Evolutionary conservation across 768 basidiomycete species (phyloP).

Genomic region (Sistotremastrum suecicum): DNA sequence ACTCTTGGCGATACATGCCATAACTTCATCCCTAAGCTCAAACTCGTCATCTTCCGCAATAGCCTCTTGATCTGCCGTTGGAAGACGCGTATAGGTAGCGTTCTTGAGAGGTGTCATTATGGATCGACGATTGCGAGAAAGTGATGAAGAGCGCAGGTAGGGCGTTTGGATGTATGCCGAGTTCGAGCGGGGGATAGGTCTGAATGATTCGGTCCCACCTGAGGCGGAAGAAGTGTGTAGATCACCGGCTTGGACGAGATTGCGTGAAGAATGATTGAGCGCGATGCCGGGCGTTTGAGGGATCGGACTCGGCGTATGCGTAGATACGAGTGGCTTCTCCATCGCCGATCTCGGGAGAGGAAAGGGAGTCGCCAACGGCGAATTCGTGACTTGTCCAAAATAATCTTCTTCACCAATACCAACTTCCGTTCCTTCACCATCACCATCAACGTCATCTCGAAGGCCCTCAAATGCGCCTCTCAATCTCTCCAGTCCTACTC

Average conservation of each 20-base stretch:
- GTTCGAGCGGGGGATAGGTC: slow-evolving; percentile 11
- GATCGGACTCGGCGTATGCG: slow-evolving; percentile 8
- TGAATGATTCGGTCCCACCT: slow-evolving; percentile 8
- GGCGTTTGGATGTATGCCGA: slow-evolving; percentile 5
- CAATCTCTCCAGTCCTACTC: slow-evolving; percentile 78
- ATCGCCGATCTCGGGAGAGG: not conserved
- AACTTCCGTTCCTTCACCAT: slow-evolving; percentile 23
- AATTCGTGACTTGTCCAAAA: slow-evolving; percentile 21
- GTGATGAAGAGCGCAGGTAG: slow-evolving; percentile 1
- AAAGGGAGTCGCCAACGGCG: slow-evolving; percentile 4
- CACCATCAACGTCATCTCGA: slow-evolving; percentile 76
- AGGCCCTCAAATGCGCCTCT: slow-evolving; percentile 83
- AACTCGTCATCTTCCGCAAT: slow-evolving; percentile 53
- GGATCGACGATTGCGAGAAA: not conserved
- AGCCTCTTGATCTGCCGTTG: slow-evolving; percentile 13
- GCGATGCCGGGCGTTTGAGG: slow-evolving; percentile 7
- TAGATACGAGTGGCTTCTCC: slow-evolving; percentile 10
- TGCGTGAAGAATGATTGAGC: slow-evolving; percentile 24
- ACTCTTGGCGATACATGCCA: slow-evolving; percentile 95
- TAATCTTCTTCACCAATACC: slow-evolving; percentile 42
- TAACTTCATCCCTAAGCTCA: slow-evolving; percentile 90
- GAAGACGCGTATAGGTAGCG: slow-evolving; percentile 1
- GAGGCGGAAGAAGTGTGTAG: slow-evolving; percentile 45
- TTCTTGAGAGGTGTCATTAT: slow-evolving; percentile 5
- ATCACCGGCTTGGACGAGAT: slow-evolving; percentile 65